Evolutionary conservation across 1,284 basidiomycete species (phyloP), one percentile per base, ranked within the genome.

Genomic region (Ganoderma multipileum): DNA sequence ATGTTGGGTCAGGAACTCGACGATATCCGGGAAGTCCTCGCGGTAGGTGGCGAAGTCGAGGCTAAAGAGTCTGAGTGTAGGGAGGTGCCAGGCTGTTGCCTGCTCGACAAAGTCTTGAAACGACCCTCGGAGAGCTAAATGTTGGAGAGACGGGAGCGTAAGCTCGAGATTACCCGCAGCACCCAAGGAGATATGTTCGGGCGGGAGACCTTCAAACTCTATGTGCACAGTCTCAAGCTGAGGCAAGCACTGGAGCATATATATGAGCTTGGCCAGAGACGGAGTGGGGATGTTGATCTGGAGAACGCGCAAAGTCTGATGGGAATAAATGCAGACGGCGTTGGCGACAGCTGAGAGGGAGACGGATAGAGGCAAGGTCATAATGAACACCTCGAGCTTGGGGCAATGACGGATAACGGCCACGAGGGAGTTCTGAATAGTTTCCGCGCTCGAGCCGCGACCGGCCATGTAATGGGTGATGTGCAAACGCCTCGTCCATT

Each of bases 91-190:
- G 0, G 83, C 87, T 0, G 80, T 80, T 0, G 89, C 87, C 71
- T 92, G 88, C 66, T 93, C 92, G 8, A 92, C 73, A 72, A 93
- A 88, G 61, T 89, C 87, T 38, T 86, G 84, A 60, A 86, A 86
- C 54, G 84, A 81, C 0, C 91, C 91, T 1, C 82, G 81, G 1
- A 93, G 75, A 7, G 86, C 85, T 44, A 93, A 85, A 69, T 92
- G 89, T 61, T 86, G 82, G 1, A 93, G 83, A 42, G 81, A 75
- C 0, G 84, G 85, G 20, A 93, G 81, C 20, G 79, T 81, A n/a
- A 93, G 81, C n/a, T 80, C 82, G 38, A 92, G 77, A 63, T 86
- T 82, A 5, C 83, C 81, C 0, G 91, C 89, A 0, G 89, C 83
- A 1, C 91, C 91, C 0, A 93, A 81, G 12, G 81, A 81, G 63